These are phyloP conservation scores for Penicillium sp. DNA, from an alignment of 2,329 filamentous ascomycete species.

Conservation along the genomic window DNA sequence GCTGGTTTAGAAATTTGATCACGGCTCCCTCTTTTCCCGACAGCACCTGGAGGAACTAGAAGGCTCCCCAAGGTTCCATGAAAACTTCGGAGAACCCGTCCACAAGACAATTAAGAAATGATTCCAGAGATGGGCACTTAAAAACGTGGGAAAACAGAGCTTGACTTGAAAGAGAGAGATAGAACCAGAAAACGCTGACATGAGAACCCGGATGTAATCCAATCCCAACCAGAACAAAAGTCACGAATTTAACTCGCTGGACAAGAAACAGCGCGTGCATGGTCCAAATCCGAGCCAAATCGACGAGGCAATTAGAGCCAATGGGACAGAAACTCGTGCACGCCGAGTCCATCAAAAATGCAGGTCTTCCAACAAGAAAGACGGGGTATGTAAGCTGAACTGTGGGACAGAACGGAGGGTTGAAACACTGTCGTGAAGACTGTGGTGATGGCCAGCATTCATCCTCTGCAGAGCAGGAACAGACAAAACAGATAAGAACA, in stretches of 20 bases:
- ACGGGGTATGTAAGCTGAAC: conserved; percentile 19
- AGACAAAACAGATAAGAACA: conserved; percentile 1
- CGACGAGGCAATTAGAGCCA: not conserved
- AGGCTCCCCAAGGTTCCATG: not conserved
- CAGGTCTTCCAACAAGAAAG: conserved; percentile 10
- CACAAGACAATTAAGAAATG: not conserved
- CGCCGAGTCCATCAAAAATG: conserved; percentile 8
- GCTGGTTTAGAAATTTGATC: not conserved
- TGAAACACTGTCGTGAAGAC: conserved; percentile 4
- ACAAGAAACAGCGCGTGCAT: not conserved
- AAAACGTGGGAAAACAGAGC: not conserved
- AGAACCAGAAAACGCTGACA: not conserved
- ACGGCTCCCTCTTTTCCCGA: not conserved
- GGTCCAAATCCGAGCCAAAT: not conserved
- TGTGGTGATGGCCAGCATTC: conserved; percentile 1
- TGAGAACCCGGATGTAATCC: not conserved
- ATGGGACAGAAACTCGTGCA: not conserved
- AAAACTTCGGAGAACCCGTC: not conserved
- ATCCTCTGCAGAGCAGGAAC: conserved; percentile 6
- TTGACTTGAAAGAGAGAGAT: not conserved
- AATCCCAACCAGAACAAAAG: not conserved
- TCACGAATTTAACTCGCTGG: not conserved
- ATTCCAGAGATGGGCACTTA: not conserved
- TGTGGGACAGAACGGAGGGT: conserved; percentile 3
- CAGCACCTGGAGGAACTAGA: not conserved